Evolutionary conservation across 805 yeast species (phyloP).

Genomic region (Starmerella davenportii): DNA sequence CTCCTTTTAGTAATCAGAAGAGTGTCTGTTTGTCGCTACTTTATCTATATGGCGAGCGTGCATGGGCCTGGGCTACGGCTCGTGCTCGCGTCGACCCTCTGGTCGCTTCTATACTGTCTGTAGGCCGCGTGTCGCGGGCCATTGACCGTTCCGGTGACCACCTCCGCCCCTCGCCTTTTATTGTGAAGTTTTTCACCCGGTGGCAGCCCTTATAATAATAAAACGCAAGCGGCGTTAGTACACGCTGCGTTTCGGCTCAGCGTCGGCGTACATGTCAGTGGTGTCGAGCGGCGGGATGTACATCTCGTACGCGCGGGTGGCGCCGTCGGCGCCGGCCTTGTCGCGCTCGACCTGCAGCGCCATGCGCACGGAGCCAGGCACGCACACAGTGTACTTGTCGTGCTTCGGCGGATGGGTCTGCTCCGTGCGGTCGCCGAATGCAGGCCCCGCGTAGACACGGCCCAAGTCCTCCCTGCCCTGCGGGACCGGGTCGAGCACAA

Average conservation of each 20-base stretch:
- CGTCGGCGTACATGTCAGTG: not conserved
- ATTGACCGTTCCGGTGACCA: too few species aligned
- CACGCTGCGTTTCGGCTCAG: not conserved
- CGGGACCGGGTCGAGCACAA: slow-evolving; percentile 25
- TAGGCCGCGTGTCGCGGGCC: too few species aligned
- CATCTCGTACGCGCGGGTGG: slow-evolving; percentile 48
- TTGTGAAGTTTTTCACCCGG: too few species aligned
- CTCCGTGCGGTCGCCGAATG: slow-evolving; percentile 6
- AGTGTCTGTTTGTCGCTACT: too few species aligned
- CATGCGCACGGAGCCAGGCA: slow-evolving; percentile 38
- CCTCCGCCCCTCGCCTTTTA: too few species aligned
- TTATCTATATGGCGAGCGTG: too few species aligned
- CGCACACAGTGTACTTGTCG: slow-evolving; percentile 6
- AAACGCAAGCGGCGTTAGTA: too few species aligned
- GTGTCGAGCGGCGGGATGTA: slow-evolving; percentile 35
- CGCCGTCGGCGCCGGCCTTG: slow-evolving; percentile 29
- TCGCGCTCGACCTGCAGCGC: slow-evolving; percentile 61
- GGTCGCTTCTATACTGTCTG: too few species aligned
- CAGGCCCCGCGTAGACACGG: slow-evolving; percentile 11
- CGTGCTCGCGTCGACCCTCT: too few species aligned
- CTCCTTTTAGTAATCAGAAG: too few species aligned
- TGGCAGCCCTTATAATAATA: too few species aligned
- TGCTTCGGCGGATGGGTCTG: slow-evolving; percentile 3
- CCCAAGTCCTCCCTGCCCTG: slow-evolving; percentile 4
- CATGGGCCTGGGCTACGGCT: too few species aligned